phyloP scores from a whole-genome alignment of 1,139 yeast species.

The Saccharomyces hybrid region DNA sequence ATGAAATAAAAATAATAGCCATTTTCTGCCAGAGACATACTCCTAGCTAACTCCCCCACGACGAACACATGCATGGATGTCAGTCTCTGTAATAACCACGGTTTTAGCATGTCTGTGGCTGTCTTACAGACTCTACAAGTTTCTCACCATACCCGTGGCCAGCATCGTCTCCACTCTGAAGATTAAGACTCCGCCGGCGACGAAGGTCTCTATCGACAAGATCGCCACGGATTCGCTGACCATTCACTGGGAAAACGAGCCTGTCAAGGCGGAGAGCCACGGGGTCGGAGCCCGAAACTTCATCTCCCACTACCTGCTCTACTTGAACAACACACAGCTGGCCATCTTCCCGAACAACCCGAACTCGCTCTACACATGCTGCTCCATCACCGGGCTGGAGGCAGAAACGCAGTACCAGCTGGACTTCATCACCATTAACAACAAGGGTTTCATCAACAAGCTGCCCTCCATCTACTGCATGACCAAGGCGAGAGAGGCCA shows the following conservation, averaged over 20 bases:
- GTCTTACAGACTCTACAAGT: constrained; percentile 22
- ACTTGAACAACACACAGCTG: constrained; percentile 25
- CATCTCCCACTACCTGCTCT: constrained; percentile 25
- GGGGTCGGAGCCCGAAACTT: constrained; percentile 3
- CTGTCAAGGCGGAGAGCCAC: constrained; percentile 5
- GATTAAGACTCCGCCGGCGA: constrained; percentile 50
- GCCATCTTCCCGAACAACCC: constrained; percentile 28
- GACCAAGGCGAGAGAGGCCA: constrained; percentile 29
- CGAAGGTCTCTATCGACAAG: constrained; percentile 48
- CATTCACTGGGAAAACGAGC: constrained; percentile 49
- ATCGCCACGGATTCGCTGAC: constrained; percentile 43
- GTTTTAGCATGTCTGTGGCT: constrained; percentile 18
- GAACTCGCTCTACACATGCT: constrained; percentile 31
- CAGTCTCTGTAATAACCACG: constrained; percentile 10
- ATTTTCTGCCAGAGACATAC: neutral
- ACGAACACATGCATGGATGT: neutral
- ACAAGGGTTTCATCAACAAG: constrained; percentile 40
- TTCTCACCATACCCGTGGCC: constrained; percentile 39
- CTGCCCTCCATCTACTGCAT: constrained; percentile 40
- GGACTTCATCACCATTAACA: constrained; percentile 48
- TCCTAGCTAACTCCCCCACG: neutral
- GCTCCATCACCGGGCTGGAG: constrained; percentile 38
- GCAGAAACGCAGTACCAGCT: constrained; percentile 46
- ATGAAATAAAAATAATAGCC: neutral
- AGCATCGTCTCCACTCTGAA: constrained; percentile 43